Evolutionary conservation across 257 asterid species (phyloP).

Genomic region (Solanum lycopersicoides): DNA sequence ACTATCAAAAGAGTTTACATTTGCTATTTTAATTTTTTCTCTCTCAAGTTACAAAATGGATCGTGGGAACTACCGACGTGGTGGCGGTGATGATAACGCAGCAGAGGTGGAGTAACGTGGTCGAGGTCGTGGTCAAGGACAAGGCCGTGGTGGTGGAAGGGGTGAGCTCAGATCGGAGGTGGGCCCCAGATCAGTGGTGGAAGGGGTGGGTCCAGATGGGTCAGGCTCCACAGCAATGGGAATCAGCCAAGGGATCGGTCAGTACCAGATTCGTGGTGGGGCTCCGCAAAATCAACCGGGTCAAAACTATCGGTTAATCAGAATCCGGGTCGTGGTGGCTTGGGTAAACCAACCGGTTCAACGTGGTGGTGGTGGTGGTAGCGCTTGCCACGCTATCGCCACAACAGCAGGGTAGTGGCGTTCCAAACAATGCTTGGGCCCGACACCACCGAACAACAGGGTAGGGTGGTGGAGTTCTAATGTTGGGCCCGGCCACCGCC

Average conservation of each 20-base stretch:
- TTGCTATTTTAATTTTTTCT: too few species aligned
- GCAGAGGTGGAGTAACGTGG: slow-evolving; percentile 1
- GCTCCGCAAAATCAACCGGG: neutral
- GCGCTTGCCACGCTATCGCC: neutral
- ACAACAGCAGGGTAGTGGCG: neutral
- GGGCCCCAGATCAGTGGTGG: neutral
- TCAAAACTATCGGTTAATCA: neutral
- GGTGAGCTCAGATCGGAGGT: slow-evolving; percentile 1
- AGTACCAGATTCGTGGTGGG: neutral
- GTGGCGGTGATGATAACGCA: neutral
- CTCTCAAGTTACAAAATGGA: neutral
- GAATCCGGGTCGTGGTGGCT: neutral
- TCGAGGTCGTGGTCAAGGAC: neutral
- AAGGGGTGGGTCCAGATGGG: neutral
- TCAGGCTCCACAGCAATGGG: slow-evolving; percentile 6
- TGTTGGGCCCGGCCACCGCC: slow-evolving; percentile 5
- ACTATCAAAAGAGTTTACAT: too few species aligned
- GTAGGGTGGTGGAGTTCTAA: neutral
- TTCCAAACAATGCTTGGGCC: neutral
- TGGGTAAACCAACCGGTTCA: neutral
- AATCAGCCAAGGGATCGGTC: neutral
- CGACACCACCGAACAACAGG: neutral
- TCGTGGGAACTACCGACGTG: neutral
- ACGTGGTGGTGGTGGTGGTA: neutral
- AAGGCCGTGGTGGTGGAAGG: neutral